Evolutionary conservation across 352 stramenopile genomes (phyloP), one percentile per base, ranked within the genome.

Genomic region (Phytophthora syringae): DNA sequence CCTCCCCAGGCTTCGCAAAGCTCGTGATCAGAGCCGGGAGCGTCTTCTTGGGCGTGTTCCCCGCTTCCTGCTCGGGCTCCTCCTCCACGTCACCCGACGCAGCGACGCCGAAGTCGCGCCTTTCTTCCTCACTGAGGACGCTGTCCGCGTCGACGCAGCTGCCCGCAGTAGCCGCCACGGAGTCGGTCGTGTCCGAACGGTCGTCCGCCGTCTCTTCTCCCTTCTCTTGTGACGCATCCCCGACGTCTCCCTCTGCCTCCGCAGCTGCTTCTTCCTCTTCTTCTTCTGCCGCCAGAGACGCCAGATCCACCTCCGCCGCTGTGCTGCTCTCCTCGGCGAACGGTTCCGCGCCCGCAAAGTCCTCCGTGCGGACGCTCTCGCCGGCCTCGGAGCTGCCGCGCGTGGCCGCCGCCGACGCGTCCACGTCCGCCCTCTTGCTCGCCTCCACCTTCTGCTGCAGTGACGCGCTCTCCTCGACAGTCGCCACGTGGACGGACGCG

Each of bases 371-470:
- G 13, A 73, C 37, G 32, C 68, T 77, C 9, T 73, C 68, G 9
- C 37, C 64, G 25, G 66, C 63, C 25, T 64, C 52, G 7, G 68
- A 76, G 37, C 68, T 76, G 1, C 63, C 63, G 2, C 42, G 9
- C 4, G 68, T 76, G 1, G 68, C 68, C 18, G 57, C 68, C 47
- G 70, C 68, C 1, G 68, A 76, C 6, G 60, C 39, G 34, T 62
- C 63, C 20, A 64, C 16, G 11, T 61, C 60, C n/a, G 54, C 49
- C 15, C 21, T n/a, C n/a, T n/a, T n/a, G n/a, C n/a, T n/a, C n/a
- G n/a, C n/a, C n/a, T n/a, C n/a, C n/a, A n/a, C n/a, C n/a, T n/a
- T n/a, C n/a, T n/a, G n/a, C n/a, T n/a, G n/a, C n/a, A n/a, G n/a
- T n/a, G n/a, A n/a, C n/a, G n/a, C n/a, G n/a, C n/a, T n/a, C n/a